Evolutionary conservation across 2,329 filamentous ascomycete species (phyloP).

Genomic region (Neoarthrinium moseri): DNA sequence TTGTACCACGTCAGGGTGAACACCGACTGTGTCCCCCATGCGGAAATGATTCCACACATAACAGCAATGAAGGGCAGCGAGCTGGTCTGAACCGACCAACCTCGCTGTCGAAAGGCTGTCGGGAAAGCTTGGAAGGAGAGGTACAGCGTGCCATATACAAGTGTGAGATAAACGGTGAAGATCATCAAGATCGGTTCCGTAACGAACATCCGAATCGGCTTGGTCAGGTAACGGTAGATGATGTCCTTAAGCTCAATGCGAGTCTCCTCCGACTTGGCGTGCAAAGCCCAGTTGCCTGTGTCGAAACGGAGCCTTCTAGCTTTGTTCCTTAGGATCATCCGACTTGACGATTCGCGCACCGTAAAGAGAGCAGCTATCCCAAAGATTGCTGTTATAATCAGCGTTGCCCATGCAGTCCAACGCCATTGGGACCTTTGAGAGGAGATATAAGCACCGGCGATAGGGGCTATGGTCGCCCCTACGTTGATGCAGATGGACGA

Average conservation of each 20-base stretch:
- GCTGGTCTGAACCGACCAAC: slow-evolving; percentile 36
- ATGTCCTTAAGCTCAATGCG: slow-evolving; percentile 17
- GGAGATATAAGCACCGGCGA: slow-evolving; percentile 12
- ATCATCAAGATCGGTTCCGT: slow-evolving; percentile 19
- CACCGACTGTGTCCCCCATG: slow-evolving; percentile 14
- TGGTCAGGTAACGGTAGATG: slow-evolving; percentile 15
- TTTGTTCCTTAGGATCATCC: slow-evolving; percentile 44
- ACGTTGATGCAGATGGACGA: slow-evolving; percentile 17
- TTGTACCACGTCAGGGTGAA: slow-evolving; percentile 17
- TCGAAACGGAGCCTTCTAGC: slow-evolving; percentile 45
- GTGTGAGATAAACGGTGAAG: slow-evolving; percentile 16
- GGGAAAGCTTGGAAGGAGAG: slow-evolving; percentile 48
- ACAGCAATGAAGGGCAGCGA: slow-evolving; percentile 42
- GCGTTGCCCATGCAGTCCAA: slow-evolving; percentile 55
- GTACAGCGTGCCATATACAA: slow-evolving; percentile 42
- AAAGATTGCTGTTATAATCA: slow-evolving; percentile 44
- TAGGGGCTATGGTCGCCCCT: slow-evolving; percentile 14
- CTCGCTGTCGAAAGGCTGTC: slow-evolving; percentile 39
- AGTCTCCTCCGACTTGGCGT: slow-evolving; percentile 24
- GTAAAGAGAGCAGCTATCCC: slow-evolving; percentile 35
- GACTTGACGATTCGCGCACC: slow-evolving; percentile 51
- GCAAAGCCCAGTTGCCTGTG: slow-evolving; percentile 35
- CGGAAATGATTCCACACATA: slow-evolving; percentile 34
- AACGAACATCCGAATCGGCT: slow-evolving; percentile 17
- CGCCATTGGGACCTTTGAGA: slow-evolving; percentile 36